Evolutionary conservation across 495 filamentous ascomycete species (phyloP).

Genomic region (Astrocystis sublimbata): DNA sequence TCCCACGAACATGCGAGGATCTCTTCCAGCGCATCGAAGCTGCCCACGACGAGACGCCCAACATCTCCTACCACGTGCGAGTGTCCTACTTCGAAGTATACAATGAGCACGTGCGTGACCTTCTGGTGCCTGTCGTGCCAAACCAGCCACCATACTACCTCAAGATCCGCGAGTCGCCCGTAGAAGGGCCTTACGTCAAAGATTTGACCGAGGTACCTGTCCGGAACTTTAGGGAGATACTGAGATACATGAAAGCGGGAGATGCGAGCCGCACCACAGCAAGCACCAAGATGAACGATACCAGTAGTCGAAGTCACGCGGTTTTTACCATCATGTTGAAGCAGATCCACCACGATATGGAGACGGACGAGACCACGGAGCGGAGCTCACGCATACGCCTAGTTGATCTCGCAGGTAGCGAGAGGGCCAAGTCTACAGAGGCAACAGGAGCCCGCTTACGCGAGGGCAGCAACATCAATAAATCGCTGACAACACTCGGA

Average conservation of each 20-base stretch:
- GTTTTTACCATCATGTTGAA: slow-evolving; percentile 98
- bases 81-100: slow-evolving; percentile 99
- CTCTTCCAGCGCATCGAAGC: slow-evolving; percentile 92
- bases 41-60: slow-evolving; percentile 69
- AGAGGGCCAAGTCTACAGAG: slow-evolving; percentile 93
- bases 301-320: slow-evolving; percentile 87
- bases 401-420: slow-evolving; percentile 92
- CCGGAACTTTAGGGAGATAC: slow-evolving; percentile 76
- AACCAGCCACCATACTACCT: slow-evolving; percentile 84
- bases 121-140: slow-evolving; percentile 72
- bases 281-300: slow-evolving; percentile 99
- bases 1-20: slow-evolving; percentile 95
- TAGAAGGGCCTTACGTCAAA: slow-evolving; percentile 97
- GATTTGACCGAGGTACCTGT: slow-evolving; percentile 92
- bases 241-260: slow-evolving; percentile 86
- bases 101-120: slow-evolving; percentile 97
- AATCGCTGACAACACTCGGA: slow-evolving; percentile 92
- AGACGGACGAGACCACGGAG: slow-evolving; percentile 94
- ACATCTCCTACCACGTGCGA: slow-evolving; percentile 92
- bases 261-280: slow-evolving; percentile 88
- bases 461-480: slow-evolving; percentile 98
- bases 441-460: slow-evolving; percentile 87
- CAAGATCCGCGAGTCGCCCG: slow-evolving; percentile 93
- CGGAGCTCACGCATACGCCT: slow-evolving; percentile 89
- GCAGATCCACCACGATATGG: slow-evolving; percentile 89